phyloP scores from a whole-genome alignment of 2,329 filamentous ascomycete genomes.

The Nemania abortiva region DNA sequence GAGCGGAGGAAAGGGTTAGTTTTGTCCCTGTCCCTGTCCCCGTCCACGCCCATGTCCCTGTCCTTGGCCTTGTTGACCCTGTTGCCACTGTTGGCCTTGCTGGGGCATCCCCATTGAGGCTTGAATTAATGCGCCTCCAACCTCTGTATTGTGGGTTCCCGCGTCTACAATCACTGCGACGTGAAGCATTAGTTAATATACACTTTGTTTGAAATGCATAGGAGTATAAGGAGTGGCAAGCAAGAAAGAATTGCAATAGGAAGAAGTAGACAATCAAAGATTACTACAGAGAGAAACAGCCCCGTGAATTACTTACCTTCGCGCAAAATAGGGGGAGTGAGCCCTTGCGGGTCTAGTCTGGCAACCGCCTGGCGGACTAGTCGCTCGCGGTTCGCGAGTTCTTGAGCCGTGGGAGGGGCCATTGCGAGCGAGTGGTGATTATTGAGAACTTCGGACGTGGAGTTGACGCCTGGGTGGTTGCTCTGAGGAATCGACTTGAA shows the following conservation, averaged over 20 bases:
- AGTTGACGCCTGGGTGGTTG: no score
- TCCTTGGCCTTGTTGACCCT: background rate
- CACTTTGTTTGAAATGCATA: background rate
- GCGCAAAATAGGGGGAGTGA: background rate
- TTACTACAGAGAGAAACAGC: background rate
- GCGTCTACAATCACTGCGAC: slow-evolving; percentile 2
- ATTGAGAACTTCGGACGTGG: no score
- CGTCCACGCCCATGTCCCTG: background rate
- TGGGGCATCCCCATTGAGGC: background rate
- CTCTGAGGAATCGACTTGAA: no score
- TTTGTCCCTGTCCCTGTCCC: background rate
- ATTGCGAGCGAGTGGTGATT: background rate
- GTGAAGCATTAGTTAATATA: background rate
- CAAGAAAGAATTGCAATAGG: background rate
- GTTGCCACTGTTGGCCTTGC: background rate
- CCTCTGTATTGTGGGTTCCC: background rate
- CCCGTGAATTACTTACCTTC: background rate
- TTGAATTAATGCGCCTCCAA: slow-evolving; percentile 12
- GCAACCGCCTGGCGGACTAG: background rate
- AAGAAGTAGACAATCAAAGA: no score
- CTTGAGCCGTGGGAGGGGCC: background rate
- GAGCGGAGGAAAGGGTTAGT: no score
- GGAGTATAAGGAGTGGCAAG: background rate
- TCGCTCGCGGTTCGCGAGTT: background rate
- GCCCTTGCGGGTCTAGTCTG: background rate